Evolutionary conservation across 1,284 basidiomycete genomes (phyloP), one percentile per base, ranked within the genome.

Genomic region (Cutaneotrichosporon cutaneum): DNA sequence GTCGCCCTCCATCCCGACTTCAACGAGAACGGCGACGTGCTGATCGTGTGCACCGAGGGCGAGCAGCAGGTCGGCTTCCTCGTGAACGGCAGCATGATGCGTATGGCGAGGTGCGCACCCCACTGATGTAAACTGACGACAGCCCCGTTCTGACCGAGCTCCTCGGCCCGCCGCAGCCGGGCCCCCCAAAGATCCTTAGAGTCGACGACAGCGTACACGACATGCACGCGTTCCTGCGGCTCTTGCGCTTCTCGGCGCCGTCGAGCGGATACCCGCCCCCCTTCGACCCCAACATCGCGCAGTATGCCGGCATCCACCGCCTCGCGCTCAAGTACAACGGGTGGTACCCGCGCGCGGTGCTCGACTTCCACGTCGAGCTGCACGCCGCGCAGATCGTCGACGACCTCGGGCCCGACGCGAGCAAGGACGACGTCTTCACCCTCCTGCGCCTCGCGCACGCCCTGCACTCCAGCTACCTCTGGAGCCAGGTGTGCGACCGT

Each of bases 331-430:
- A 63, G 54, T 66, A 66, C 54, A 56, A 59, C 32, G 64, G 64
- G 30, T 66, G 62, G 59, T 66, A 66, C 30, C 33, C 61, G 16
- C 61, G 58, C 24, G 64, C 64, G 6, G 59, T 63, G 27, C 61
- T 66, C 44, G 64, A 66, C 45, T 66, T 66, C 57, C 61, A 66
- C 61, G 57, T 63, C 54, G 64, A 66, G 59, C 64, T 66, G 35
- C 57, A 59, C 22, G 59, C 61, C 11, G 16, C 47, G 3, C 50
- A 27, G n/a, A 57, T 66, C 27, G 61, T 62, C 24, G 54, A 59
- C 22, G 22, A 42, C 2, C 57, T 63, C 8, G 64, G 64, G 16
- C 11, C 45, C 13, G 9, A 22, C 1, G 61, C 61, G 16, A 4
- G n/a, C 10, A 61, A 61, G 35, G 35, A 45, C 11, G 61, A 63